Conservation (phyloP, 345 rosid species). For the Nephelium lappaceum region DNA sequence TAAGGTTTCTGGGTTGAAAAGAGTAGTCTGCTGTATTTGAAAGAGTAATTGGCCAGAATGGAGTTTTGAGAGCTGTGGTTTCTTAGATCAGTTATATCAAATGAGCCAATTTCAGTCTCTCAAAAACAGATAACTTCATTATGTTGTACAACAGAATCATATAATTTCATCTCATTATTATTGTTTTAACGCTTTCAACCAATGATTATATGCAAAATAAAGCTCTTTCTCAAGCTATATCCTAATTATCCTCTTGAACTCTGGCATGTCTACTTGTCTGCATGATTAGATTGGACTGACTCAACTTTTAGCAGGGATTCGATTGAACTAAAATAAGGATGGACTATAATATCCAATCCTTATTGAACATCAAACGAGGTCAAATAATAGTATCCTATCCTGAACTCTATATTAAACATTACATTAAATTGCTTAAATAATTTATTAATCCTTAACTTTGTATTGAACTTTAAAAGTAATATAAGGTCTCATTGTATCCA, state of each 20-base stretch:
- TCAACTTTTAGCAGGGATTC: too few species aligned
- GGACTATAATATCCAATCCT: too few species aligned
- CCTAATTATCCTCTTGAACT: background rate
- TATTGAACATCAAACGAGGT: too few species aligned
- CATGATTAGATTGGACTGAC: too few species aligned
- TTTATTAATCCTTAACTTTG: too few species aligned
- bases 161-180: background rate
- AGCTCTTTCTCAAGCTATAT: background rate
- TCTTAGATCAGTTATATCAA: background rate
- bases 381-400: too few species aligned
- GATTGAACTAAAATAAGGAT: too few species aligned
- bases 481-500: too few species aligned
- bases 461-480: too few species aligned
- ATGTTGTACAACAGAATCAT: constrained; percentile 5
- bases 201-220: background rate
- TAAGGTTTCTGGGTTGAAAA: background rate
- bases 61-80: background rate
- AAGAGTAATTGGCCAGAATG: background rate
- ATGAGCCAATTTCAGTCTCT: background rate
- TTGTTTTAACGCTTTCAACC: background rate
- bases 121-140: background rate
- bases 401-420: too few species aligned
- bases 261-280: too few species aligned
- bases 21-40: background rate
- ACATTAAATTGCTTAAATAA: too few species aligned